phyloP scores from a whole-genome alignment of 2,329 filamentous ascomycete genomes.

The Fusarium fujikuroi region DNA sequence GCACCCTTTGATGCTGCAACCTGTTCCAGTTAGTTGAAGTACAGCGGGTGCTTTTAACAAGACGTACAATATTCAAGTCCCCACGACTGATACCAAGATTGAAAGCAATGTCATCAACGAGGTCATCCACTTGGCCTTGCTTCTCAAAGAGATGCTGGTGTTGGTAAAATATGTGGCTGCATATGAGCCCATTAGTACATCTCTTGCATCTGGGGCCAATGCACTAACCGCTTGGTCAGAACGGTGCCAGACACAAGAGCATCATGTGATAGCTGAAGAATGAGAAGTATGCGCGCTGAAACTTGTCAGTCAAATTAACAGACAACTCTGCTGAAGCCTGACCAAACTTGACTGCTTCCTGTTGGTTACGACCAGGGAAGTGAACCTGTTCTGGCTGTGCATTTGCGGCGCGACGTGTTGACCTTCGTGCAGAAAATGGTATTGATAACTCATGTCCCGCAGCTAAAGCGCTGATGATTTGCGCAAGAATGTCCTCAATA shows the following conservation, averaged over 20 bases:
- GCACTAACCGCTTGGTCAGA: slow-evolving; percentile 70
- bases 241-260: slow-evolving; percentile 65
- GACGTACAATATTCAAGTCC: slow-evolving; percentile 74
- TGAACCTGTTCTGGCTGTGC: slow-evolving; percentile 37
- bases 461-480: slow-evolving; percentile 44
- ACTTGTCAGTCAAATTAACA: background rate
- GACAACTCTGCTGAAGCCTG: background rate
- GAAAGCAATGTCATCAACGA: slow-evolving; percentile 79
- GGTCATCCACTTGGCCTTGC: slow-evolving; percentile 74
- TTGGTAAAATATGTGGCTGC: slow-evolving; percentile 83
- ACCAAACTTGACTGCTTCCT: slow-evolving; percentile 66
- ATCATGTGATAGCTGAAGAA: slow-evolving; percentile 69
- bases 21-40: slow-evolving; percentile 52
- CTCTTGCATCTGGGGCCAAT: background rate
- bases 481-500: slow-evolving; percentile 52
- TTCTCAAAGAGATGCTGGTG: slow-evolving; percentile 76
- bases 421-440: slow-evolving; percentile 40
- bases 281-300: slow-evolving; percentile 65
- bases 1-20: slow-evolving; percentile 80
- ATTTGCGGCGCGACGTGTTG: slow-evolving; percentile 9
- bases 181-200: background rate
- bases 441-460: slow-evolving; percentile 44
- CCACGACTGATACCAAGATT: slow-evolving; percentile 73
- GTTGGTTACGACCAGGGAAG: slow-evolving; percentile 61
- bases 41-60: no score